phyloP scores from a whole-genome alignment of 179 eudicot species.

The Corrigiola litoralis region DNA sequence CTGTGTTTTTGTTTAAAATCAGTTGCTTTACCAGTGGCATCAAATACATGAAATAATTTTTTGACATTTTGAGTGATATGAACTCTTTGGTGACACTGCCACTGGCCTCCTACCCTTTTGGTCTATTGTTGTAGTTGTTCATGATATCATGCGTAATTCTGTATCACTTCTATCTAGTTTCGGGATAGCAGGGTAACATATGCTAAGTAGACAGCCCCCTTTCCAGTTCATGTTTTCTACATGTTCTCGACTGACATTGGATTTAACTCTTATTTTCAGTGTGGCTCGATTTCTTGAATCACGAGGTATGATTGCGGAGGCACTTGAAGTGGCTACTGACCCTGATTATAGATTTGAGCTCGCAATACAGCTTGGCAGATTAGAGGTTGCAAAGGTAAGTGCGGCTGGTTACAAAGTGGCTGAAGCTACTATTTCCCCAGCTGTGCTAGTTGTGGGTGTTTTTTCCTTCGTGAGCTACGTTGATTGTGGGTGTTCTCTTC shows the following conservation, averaged over 20 bases:
- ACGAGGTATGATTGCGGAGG: slow-evolving; percentile 87
- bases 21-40: no score
- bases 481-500: slow-evolving; percentile 12
- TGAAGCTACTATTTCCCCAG: slow-evolving; percentile 6
- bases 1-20: no score
- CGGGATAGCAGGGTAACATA: background rate
- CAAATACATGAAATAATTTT: no score
- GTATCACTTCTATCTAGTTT: background rate
- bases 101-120: background rate
- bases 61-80: background rate
- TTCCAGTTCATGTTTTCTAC: background rate
- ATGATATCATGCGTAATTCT: background rate
- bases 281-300: slow-evolving; percentile 96
- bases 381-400: slow-evolving; percentile 78
- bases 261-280: slow-evolving; percentile 32
- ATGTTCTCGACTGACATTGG: background rate
- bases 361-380: slow-evolving; percentile 87
- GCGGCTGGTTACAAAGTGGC: background rate
- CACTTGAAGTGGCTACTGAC: slow-evolving; percentile 90
- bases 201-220: background rate
- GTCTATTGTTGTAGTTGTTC: background rate
- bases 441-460: slow-evolving; percentile 11
- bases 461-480: slow-evolving; percentile 2
- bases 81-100: background rate
- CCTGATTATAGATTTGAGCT: slow-evolving; percentile 98